Conservation (phyloP, 2,329 filamentous ascomycete genomes). For the Cordyceps javanica region DNA sequence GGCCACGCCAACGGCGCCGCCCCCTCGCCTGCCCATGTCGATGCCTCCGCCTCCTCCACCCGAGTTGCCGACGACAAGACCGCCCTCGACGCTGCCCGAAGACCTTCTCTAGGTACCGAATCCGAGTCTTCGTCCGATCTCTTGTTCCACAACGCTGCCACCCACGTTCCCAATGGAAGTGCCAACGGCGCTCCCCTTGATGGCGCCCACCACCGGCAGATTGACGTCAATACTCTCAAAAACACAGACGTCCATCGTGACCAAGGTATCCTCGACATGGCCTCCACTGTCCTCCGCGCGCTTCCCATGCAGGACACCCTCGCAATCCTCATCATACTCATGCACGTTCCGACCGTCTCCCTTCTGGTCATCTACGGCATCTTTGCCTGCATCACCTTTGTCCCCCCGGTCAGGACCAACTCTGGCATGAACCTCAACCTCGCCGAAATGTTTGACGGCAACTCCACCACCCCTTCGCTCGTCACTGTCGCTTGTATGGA, state of each 20-base stretch:
- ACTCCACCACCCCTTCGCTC: slow-evolving; percentile 77
- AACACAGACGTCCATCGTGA: slow-evolving; percentile 63
- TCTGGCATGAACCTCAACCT: slow-evolving; percentile 75
- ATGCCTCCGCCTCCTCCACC: not conserved
- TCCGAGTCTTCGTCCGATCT: slow-evolving; percentile 29
- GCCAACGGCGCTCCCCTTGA: slow-evolving; percentile 31
- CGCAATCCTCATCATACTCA: slow-evolving; percentile 90
- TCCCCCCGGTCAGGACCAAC: slow-evolving; percentile 73
- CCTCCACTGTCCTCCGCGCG: slow-evolving; percentile 79
- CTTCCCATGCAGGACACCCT: slow-evolving; percentile 92
- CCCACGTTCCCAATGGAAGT: slow-evolving; percentile 22
- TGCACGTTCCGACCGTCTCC: slow-evolving; percentile 83
- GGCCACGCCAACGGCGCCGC: slow-evolving; percentile 5
- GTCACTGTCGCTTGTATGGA: slow-evolving; percentile 82
- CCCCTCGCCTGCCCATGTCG: not conserved
- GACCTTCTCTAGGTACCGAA: slow-evolving; percentile 9
- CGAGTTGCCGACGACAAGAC: slow-evolving; percentile 3
- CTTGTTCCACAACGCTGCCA: slow-evolving; percentile 27
- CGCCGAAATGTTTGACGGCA: slow-evolving; percentile 86
- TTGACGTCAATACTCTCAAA: slow-evolving; percentile 65
- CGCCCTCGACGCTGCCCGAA: not conserved
- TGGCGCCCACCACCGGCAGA: slow-evolving; percentile 54
- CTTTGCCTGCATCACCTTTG: slow-evolving; percentile 89
- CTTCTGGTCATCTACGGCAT: slow-evolving; percentile 85
- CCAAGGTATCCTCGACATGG: slow-evolving; percentile 67